Percentiles rank a stretch among this genome's conserved stretches.
Conservation (phyloP, 371 early-diverging fungal genomes). For the Circinella minor region DNA sequence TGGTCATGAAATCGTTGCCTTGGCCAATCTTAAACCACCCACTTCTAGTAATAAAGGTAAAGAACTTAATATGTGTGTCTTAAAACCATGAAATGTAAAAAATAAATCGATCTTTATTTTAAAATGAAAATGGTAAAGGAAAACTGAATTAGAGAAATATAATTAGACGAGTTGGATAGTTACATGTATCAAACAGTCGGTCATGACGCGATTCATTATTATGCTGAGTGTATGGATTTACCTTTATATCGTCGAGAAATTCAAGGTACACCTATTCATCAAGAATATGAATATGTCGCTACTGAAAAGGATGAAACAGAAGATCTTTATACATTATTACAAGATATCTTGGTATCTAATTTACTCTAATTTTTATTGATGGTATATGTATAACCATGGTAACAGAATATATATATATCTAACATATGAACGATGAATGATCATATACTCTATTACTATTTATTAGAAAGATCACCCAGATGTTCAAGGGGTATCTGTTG, state of each 20-base stretch:
- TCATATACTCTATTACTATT: no score
- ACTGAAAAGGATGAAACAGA: conserved; percentile 94
- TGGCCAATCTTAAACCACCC: conserved; percentile 94
- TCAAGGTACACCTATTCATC: conserved; percentile 72
- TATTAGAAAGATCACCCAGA: conserved; percentile 72
- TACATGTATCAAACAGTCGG: conserved; percentile 99
- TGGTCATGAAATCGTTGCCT: conserved; percentile 93
- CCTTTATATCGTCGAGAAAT: conserved; percentile 90
- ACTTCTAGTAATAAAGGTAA: conserved; percentile 64
- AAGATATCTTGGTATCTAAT: conserved; percentile 63
- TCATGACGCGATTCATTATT: conserved; percentile 84
- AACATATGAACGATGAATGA: no score
- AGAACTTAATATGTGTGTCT: no score
- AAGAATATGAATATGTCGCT: conserved; percentile 67
- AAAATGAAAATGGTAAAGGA: not conserved
- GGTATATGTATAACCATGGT: no score
- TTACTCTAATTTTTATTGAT: no score
- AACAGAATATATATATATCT: no score
- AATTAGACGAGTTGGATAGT: conserved; percentile 91
- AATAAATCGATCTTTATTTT: not conserved
- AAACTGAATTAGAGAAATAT: not conserved
- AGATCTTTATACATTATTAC: conserved; percentile 86
- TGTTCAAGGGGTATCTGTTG: conserved; percentile 92
- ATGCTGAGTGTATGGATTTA: conserved; percentile 89
- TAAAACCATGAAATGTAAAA: no score